Evolutionary conservation across 176 grass and related monocot genomes (phyloP).

Genomic region (Rhynchospora breviuscula): DNA sequence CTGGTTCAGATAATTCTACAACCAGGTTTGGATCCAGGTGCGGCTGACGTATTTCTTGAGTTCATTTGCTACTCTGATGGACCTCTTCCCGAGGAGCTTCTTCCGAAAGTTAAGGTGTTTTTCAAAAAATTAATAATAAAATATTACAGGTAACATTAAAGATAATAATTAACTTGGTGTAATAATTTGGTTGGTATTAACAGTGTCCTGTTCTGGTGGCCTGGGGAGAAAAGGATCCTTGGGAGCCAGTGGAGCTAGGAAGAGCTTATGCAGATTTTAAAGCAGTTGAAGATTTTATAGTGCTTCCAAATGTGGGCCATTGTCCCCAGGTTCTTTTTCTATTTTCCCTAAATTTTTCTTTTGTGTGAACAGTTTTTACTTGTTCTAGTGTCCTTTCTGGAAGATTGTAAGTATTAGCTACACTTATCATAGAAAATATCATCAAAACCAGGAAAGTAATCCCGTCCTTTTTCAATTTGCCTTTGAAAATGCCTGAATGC

Average conservation of each 20-base stretch:
- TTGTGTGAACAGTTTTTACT: neutral
- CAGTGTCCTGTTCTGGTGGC: conserved; percentile 87
- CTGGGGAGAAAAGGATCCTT: conserved; percentile 91
- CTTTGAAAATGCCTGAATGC: neutral
- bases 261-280: conserved; percentile 64
- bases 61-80: conserved; percentile 97
- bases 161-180: neutral
- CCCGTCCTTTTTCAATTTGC: neutral
- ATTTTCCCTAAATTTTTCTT: neutral
- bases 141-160: neutral
- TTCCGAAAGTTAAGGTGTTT: conserved; percentile 65
- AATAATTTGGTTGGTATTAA: conserved; percentile 3
- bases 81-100: conserved; percentile 92
- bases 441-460: too few relatives aligned
- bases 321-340: conserved; percentile 65
- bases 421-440: neutral
- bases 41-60: conserved; percentile 91
- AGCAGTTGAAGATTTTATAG: conserved; percentile 79
- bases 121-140: neutral
- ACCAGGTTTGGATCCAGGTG: conserved; percentile 77
- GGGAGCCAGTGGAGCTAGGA: conserved; percentile 93
- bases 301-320: conserved; percentile 86
- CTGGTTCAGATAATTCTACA: conserved; percentile 86
- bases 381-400: too few relatives aligned
- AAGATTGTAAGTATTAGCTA: neutral